Evolutionary conservation across 1,139 yeast species (phyloP).

Genomic region (Ogataea hybrid): DNA sequence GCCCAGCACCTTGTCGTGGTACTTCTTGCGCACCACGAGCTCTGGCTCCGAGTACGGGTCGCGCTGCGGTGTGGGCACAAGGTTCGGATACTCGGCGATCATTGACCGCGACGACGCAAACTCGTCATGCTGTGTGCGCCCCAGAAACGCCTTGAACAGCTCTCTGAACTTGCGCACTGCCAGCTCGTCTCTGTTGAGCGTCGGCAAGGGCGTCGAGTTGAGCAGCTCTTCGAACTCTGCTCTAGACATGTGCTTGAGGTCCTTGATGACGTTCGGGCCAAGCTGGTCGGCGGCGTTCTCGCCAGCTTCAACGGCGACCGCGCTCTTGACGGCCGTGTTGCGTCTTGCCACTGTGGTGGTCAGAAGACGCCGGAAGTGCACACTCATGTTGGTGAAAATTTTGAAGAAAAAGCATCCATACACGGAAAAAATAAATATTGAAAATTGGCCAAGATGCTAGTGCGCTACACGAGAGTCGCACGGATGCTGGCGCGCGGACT

Average conservation of each 20-base stretch:
- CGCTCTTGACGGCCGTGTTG: conserved; percentile 1
- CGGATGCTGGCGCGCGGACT: not conserved
- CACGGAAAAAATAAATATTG: not conserved
- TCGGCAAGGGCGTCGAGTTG: conserved; percentile 26
- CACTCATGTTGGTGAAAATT: conserved; percentile 5
- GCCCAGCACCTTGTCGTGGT: conserved; percentile 49
- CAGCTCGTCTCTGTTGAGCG: conserved; percentile 28
- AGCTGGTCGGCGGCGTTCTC: not conserved
- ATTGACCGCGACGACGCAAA: conserved; percentile 24
- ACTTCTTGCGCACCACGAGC: conserved; percentile 66
- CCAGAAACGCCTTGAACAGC: conserved; percentile 26
- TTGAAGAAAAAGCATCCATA: conserved; percentile 2
- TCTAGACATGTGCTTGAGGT: conserved; percentile 22
- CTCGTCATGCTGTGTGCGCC: conserved; percentile 22
- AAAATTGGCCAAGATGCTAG: no score
- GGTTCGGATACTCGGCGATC: conserved; percentile 36
- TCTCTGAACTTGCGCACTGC: conserved; percentile 26
- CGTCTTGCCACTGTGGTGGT: conserved; percentile 4
- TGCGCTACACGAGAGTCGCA: no score
- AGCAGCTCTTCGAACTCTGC: conserved; percentile 27
- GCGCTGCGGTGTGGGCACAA: conserved; percentile 34
- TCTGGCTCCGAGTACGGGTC: conserved; percentile 73
- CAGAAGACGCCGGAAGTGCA: conserved; percentile 6
- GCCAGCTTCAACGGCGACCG: not conserved
- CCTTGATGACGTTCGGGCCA: conserved; percentile 16